A percentile compares a stretch with the other conserved stretches of the same genome.
Conservation (phyloP, 139 green algal species). For the Pleodorina starrii region DNA sequence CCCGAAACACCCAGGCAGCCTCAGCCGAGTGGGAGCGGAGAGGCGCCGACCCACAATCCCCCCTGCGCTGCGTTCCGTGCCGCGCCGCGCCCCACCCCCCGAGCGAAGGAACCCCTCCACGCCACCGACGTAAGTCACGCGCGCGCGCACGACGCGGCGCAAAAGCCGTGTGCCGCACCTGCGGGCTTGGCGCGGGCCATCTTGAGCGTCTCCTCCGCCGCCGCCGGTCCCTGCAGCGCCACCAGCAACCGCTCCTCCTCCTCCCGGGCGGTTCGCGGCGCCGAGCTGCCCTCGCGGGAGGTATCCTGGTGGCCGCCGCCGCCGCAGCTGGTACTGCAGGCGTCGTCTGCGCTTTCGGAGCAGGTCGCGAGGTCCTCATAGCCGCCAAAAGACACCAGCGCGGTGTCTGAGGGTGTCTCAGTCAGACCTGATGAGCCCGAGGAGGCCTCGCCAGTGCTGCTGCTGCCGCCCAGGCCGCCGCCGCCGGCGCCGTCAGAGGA, state of each 20-base stretch:
- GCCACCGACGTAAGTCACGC: no score
- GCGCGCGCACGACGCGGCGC: no score
- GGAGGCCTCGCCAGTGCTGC: background rate
- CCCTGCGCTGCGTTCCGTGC: no score
- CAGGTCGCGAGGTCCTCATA: background rate
- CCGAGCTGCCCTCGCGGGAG: background rate
- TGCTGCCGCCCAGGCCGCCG: background rate
- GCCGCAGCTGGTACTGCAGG: background rate
- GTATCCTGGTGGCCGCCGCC: constrained; percentile 31
- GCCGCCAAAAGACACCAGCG: background rate
- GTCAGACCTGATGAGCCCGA: background rate
- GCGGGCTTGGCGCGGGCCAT: constrained; percentile 19
- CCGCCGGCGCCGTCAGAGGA: background rate
- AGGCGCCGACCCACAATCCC: no score
- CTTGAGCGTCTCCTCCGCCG: constrained; percentile 41
- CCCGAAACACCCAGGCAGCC: no score
- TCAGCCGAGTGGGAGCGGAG: no score
- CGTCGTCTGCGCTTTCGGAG: constrained; percentile 18
- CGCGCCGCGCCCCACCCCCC: no score
- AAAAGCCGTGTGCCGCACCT: no score
- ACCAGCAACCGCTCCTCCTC: constrained; percentile 47
- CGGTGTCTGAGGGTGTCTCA: background rate
- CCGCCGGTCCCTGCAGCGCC: constrained; percentile 17
- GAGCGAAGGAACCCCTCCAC: no score
- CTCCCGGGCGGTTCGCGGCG: constrained; percentile 21